Conservation (phyloP, 805 yeast genomes). For the Millerozyma acaciae region DNA sequence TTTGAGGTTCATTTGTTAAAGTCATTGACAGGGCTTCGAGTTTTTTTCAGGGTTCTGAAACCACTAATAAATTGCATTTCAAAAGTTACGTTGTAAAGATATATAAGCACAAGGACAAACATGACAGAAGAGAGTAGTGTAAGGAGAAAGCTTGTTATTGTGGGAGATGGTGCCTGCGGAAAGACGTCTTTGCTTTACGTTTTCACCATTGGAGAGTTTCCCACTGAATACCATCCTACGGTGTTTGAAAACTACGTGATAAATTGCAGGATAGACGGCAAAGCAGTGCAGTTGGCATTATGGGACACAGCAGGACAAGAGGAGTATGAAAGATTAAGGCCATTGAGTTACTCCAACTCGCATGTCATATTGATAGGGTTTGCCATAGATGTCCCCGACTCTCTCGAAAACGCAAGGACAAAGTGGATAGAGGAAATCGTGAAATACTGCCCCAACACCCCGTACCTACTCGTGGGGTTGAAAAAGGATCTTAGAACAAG, state of each 20-base stretch:
- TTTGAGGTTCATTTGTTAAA: too few species aligned
- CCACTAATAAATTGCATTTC: too few species aligned
- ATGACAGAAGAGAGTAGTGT: conserved; percentile 9
- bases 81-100: too few species aligned
- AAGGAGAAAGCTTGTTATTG: conserved; percentile 73
- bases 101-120: too few species aligned
- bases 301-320: conserved; percentile 99
- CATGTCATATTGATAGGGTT: conserved; percentile 83
- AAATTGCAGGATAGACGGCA: conserved; percentile 91
- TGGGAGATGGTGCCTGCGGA: conserved; percentile 95
- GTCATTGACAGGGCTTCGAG: too few species aligned
- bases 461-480: conserved; percentile 75
- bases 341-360: conserved; percentile 83
- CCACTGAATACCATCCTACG: conserved; percentile 89
- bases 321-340: conserved; percentile 87
- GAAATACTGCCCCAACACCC: conserved; percentile 76
- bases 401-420: conserved; percentile 72
- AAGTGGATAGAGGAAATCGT: conserved; percentile 88
- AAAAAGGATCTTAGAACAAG: conserved; percentile 72
- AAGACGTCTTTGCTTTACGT: conserved; percentile 88
- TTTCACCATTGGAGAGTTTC: conserved; percentile 89
- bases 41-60: too few species aligned
- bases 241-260: conserved; percentile 94
- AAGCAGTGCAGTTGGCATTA: conserved; percentile 78
- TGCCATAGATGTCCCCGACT: conserved; percentile 81